These are phyloP conservation scores for Neovahlkampfia damariscottae DNA, from an alignment of 78 protist genomes.

Conservation along the genomic window DNA sequence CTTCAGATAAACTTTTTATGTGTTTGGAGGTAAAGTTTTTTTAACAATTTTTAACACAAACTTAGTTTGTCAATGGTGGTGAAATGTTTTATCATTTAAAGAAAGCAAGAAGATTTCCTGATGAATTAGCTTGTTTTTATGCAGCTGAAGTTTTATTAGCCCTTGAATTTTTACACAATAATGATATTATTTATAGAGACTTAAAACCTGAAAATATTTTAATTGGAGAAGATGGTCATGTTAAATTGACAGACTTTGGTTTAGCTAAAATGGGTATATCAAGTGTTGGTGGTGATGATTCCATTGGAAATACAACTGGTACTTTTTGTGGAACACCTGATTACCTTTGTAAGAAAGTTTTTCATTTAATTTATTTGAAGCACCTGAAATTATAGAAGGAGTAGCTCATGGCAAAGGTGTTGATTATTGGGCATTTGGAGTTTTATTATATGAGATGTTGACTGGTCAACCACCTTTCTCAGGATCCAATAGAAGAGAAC, in stretches of 20 bases:
- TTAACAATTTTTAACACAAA: constrained; percentile 4
- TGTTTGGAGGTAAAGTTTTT: constrained; percentile 74
- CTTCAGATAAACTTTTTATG: constrained; percentile 57
- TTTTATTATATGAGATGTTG: constrained; percentile 65
- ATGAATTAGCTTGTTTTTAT: constrained; percentile 65
- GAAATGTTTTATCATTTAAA: constrained; percentile 65
- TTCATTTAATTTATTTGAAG: constrained; percentile 80
- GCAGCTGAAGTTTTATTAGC: constrained; percentile 79
- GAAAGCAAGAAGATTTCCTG: constrained; percentile 42
- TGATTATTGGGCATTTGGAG: constrained; percentile 65
- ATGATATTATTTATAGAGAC: constrained; percentile 82
- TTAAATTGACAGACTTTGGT: constrained; percentile 31
- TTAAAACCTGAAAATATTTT: constrained; percentile 47
- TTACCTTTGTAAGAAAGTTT: constrained; percentile 52
- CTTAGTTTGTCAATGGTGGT: constrained; percentile 55
- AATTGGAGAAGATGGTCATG: constrained; percentile 22
- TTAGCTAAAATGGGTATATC: constrained; percentile 18
- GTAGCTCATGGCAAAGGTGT: constrained; percentile 50
- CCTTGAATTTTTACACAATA: constrained; percentile 64
- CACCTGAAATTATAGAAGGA: constrained; percentile 54
- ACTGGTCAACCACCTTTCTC: constrained; percentile 70
- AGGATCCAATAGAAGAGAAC: constrained; percentile 25
- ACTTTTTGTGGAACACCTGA: constrained; percentile 94
- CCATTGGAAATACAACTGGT: constrained; percentile 18
- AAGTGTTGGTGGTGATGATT: neutral